Conservation (phyloP, 2,329 filamentous ascomycete species). For the Curvularia spicifera region DNA sequence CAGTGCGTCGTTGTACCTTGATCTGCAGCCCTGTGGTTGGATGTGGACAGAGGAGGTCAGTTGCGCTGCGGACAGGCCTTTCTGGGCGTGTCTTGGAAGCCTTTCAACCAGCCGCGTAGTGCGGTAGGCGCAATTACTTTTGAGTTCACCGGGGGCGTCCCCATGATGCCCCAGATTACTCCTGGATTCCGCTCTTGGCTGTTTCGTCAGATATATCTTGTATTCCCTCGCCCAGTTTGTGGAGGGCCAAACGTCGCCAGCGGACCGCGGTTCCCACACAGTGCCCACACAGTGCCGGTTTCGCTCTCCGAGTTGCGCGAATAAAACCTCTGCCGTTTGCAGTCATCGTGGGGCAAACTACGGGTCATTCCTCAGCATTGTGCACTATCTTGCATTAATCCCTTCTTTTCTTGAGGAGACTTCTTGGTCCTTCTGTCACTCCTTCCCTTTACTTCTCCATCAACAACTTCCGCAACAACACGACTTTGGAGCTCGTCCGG, state of each 20-base stretch:
- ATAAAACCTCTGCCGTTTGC: constrained; percentile 11
- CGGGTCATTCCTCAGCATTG: constrained; percentile 12
- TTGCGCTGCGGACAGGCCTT: constrained; percentile 13
- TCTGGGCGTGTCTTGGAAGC: constrained; percentile 20
- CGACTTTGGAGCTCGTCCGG: constrained; percentile 9
- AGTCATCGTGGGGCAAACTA: constrained; percentile 9
- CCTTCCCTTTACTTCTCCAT: not conserved
- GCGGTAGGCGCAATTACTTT: constrained; percentile 15
- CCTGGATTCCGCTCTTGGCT: constrained; percentile 1
- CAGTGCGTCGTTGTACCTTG: constrained; percentile 11
- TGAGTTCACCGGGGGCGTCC: constrained; percentile 2
- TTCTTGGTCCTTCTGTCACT: constrained; percentile 1
- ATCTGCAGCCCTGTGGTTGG: constrained; percentile 12
- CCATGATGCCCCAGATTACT: constrained; percentile 7
- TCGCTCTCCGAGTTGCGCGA: constrained; percentile 10
- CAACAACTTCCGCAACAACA: not conserved
- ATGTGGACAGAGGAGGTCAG: constrained; percentile 8
- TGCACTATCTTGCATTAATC: constrained; percentile 11
- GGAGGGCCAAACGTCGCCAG: constrained; percentile 5
- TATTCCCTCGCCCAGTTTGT: constrained; percentile 2
- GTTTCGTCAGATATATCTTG: constrained; percentile 7
- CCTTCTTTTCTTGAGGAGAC: constrained; percentile 1
- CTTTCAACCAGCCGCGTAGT: constrained; percentile 13
- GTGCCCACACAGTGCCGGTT: constrained; percentile 17
- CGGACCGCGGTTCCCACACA: constrained; percentile 8